Base-by-base conservation (phyloP, 1,284 basidiomycete genomes). In the Baeospora myosura region DNA sequence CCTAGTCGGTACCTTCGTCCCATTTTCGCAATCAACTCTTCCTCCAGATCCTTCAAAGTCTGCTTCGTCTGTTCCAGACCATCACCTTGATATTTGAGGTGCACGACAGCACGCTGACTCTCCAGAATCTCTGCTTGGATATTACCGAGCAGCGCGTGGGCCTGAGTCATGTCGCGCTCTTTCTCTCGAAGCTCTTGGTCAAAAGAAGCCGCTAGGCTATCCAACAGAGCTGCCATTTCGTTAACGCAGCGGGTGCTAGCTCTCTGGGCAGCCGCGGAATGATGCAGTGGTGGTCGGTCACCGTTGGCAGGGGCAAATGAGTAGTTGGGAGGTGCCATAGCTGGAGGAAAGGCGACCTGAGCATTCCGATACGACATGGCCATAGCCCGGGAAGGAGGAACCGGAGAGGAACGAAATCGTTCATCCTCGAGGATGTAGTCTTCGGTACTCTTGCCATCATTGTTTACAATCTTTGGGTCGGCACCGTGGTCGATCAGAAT, bases 381-480 rank as follows among this genome's bases (percentile, higher is more conserved):
- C 16, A 71, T 56, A 22, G 69, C 62, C 37, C 84, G 74, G 6
- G 84, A 78, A n/a, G 76, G 70, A 8, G 86, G 79, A 0, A 78
- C 74, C 6, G 93, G 92, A 5, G 91, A 95, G 0, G 89, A 88
- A 23, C 95, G 78, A 70, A 98, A 98, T 28, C 94, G 82, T 61
- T 98, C 96, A 59, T 99, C 96, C 60, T 98, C 96, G 28, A 98
- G 75, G 49, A 99, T 98, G 58, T 98, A 99, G 61, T 98, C 96
- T 64, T 99, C 96, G 6, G 96, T 90, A 48, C 85, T 94, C 70
- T 98, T 98, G 46, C 92, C 90, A 56, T 99, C 96, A 47, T 85
- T 78, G 61, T 99, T 99, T 46, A 82, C 75, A 49, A 98, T 82
- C 66, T 98, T 98, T 4, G 96, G 92, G 59, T 98, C 90, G 1